Base-by-base conservation (phyloP, 2,329 filamentous ascomycete species). In the Alternaria gaisen region DNA sequence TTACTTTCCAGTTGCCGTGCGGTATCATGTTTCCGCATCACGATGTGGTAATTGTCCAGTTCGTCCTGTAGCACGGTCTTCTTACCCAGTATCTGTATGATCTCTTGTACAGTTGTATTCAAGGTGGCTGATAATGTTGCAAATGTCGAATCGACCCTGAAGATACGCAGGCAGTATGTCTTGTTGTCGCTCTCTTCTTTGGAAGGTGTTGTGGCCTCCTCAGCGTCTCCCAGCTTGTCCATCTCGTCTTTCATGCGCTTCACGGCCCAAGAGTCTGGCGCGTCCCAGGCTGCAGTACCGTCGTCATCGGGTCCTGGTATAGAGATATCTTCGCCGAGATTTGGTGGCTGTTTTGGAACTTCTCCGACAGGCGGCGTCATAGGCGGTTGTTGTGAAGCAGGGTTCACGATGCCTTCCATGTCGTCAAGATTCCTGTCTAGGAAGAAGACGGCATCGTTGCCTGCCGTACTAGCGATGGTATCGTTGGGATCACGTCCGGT, bases 261-360 rank as follows among this genome's bases (percentile, higher is more conserved):
- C 26, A 98, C 94, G 52, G 92, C 93, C 95, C 95, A 99, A 76
- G 94, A 97, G 77, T 98, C 94, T 1, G 95, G 94, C 4, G 94
- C 94, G 77, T 96, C 92, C 94, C 94, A 99, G 4, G 88, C 87
- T 2, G 89, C 88, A 40, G 53, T 65, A 7, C 65, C 62, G 28
- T 76, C 80, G 51, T 81, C 78, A 36, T 80, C 77, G 22, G 71
- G 65, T 56, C 56, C 63, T 6, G 68, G 68, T 26, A 78, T 75
- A 16, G 61, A 30, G 26, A 63, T 66, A 47, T 67, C 70, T 18
- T 80, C 76, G 10, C 79, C 76, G 79, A 67, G 84, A 67, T 76
- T 67, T 88, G 89, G 75, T 88, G 89, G 75, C 28, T 65, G 56
- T 32, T 76, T 73, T 55, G 77, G 78, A n/a, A 80, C 73, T 7